These are phyloP conservation scores for Teratosphaeria nubilosa DNA, from an alignment of 2,329 filamentous ascomycete genomes.

Conservation along the genomic window DNA sequence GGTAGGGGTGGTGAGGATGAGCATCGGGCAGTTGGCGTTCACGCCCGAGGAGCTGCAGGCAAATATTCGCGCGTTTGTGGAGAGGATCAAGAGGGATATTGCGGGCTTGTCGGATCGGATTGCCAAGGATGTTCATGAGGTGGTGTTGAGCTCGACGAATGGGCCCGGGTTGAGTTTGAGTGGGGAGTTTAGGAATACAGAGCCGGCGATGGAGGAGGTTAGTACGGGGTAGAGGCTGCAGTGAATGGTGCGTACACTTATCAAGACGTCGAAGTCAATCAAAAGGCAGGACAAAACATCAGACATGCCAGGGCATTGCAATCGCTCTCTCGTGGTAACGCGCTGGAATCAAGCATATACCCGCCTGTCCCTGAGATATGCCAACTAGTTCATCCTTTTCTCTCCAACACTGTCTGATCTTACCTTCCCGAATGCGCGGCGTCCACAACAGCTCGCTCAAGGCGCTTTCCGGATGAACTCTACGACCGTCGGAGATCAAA, in stretches of 20 bases:
- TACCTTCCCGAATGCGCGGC: no score
- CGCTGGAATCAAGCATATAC: no score
- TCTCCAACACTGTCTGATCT: no score
- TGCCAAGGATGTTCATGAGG: constrained; percentile 63
- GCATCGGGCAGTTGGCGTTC: constrained; percentile 84
- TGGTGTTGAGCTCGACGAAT: constrained; percentile 77
- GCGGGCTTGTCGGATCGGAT: constrained; percentile 52
- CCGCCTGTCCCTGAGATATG: no score
- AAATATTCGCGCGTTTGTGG: constrained; percentile 72
- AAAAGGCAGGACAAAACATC: background rate
- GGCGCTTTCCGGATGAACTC: no score
- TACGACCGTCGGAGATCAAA: no score
- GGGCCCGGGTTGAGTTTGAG: constrained; percentile 79
- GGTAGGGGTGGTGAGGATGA: constrained; percentile 72
- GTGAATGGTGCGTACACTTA: background rate
- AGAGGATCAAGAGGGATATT: constrained; percentile 69
- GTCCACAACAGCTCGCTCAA: no score
- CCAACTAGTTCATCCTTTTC: no score
- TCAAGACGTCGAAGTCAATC: background rate
- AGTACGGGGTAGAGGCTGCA: constrained; percentile 15
- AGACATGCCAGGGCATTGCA: no score
- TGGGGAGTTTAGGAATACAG: constrained; percentile 60
- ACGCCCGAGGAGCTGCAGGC: constrained; percentile 74
- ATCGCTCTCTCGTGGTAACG: no score
- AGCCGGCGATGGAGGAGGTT: constrained; percentile 43